Evolutionary conservation across 2,329 filamentous ascomycete genomes (phyloP), one percentile per base, ranked within the genome.

Genomic region (Mycosphaerelloides madeirae): DNA sequence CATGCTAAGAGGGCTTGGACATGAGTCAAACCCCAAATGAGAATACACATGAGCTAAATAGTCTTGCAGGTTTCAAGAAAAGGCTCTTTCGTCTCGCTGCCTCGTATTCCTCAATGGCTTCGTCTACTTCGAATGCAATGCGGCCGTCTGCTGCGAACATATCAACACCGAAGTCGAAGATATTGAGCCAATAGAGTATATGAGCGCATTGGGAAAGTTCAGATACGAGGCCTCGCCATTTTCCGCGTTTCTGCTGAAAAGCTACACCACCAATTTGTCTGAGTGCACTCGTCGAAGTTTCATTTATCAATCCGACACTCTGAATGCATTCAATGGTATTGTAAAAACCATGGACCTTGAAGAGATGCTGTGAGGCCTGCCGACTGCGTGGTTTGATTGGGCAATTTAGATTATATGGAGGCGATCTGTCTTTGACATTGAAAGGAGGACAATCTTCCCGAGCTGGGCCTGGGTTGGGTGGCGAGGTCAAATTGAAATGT

Each of bases 81-180:
- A 18, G 3, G 22, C 14, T 22, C 35, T 38, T 8, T 38, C 35
- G 9, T 22, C 35, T 5, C 35, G 35, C 6, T 38, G 35, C 19
- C 35, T 38, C 5, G 25, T 38, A 18, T 38, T 38, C 20, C 35
- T 38, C 3, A 38, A 38, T 38, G 35, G 35, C 14, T 38, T 22
- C 3, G 20, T 38, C 19, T 38, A 28, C 20, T 38, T 38, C 35
- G 29, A 38, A 14, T 38, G 35, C 19, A 15, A 22, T 22, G 9
- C 16, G 19, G 3, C 12, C 11, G 35, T 38, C 3, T 29, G 3
- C 35, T 22, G 19, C 12, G 35, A 38, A 22, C 35, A 38, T 14
- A 15, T 38, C 9, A 9, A 38, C 35, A 22, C n/a, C 3, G 35
- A 38, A 18, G 35, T 38, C 11, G 19, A 14, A 11, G 35, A 22